Conservation (phyloP, 306 rosid species). For the apple (Malus domestica) region DNA sequence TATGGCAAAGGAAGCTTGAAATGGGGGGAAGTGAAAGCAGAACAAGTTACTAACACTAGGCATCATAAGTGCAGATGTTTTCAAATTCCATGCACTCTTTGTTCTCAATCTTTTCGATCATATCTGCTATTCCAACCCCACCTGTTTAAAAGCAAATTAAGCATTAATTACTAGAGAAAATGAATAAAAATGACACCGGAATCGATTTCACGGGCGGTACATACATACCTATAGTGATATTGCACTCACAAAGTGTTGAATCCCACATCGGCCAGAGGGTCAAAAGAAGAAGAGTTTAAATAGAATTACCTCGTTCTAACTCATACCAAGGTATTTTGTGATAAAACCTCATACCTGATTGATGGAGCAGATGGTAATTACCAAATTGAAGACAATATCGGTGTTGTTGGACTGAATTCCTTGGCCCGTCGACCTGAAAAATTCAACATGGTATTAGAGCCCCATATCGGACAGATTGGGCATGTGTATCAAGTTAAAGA, state of each 20-base stretch:
- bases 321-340: too few species aligned
- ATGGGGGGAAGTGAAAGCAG: not conserved
- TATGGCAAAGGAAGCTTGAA: not conserved
- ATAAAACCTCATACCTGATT: too few species aligned
- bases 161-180: not conserved
- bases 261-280: too few species aligned
- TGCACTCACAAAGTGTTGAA: constrained; percentile 37
- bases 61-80: constrained; percentile 42
- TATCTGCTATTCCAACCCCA: constrained; percentile 58
- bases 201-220: not conserved
- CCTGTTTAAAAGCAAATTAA: constrained; percentile 30
- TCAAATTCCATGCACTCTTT: constrained; percentile 74
- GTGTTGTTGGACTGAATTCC: too few species aligned
- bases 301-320: too few species aligned
- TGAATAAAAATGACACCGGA: not conserved
- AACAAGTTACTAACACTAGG: not conserved
- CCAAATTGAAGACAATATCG: too few species aligned
- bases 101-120: constrained; percentile 37
- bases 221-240: constrained; percentile 39
- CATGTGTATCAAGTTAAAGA: too few species aligned
- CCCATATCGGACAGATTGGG: accelerated
- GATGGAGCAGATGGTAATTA: too few species aligned
- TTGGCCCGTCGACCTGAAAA: too few species aligned
- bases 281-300: too few species aligned
- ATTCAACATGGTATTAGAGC: too few species aligned